These are phyloP conservation scores for Starmerella floricola DNA, from an alignment of 805 yeast species.

Conservation along the genomic window DNA sequence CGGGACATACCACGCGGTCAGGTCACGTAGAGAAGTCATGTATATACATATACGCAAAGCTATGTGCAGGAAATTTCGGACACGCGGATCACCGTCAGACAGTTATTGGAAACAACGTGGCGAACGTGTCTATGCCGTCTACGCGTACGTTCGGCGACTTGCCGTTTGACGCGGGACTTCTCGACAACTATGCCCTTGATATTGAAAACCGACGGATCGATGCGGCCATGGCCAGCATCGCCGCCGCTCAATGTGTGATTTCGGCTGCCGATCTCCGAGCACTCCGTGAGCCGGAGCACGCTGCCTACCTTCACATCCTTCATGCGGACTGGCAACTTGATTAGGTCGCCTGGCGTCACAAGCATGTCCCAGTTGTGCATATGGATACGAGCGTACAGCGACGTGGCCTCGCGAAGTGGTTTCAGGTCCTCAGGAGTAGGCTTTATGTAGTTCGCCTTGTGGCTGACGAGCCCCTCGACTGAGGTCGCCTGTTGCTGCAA, in stretches of 20 bases:
- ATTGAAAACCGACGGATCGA: slow-evolving; percentile 42
- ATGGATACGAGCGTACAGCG: slow-evolving; percentile 69
- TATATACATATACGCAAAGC: background rate
- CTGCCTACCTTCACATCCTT: slow-evolving; percentile 76
- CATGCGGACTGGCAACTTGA: slow-evolving; percentile 66
- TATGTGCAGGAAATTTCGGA: slow-evolving; percentile 46
- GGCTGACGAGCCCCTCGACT: slow-evolving; percentile 20
- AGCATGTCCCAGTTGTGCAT: slow-evolving; percentile 76
- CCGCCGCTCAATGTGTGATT: slow-evolving; percentile 54
- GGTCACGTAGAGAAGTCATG: no score
- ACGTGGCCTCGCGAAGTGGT: slow-evolving; percentile 52
- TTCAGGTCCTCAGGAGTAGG: slow-evolving; percentile 34
- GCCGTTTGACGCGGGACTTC: slow-evolving; percentile 62
- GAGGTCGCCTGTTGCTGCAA: no score
- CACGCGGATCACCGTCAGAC: slow-evolving; percentile 65
- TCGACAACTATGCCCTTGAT: slow-evolving; percentile 75
- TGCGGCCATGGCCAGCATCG: slow-evolving; percentile 24
- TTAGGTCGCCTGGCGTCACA: slow-evolving; percentile 81
- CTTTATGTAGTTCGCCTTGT: slow-evolving; percentile 21
- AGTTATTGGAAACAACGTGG: slow-evolving; percentile 54
- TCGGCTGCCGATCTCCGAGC: slow-evolving; percentile 73
- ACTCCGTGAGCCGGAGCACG: slow-evolving; percentile 56
- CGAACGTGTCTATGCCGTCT: slow-evolving; percentile 67
- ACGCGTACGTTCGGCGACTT: slow-evolving; percentile 56
- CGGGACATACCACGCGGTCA: no score